A percentile compares a stretch with the other conserved stretches of the same genome.
Conservation (phyloP, 1,139 yeast genomes). For the Suhomyces anneliseae region DNA sequence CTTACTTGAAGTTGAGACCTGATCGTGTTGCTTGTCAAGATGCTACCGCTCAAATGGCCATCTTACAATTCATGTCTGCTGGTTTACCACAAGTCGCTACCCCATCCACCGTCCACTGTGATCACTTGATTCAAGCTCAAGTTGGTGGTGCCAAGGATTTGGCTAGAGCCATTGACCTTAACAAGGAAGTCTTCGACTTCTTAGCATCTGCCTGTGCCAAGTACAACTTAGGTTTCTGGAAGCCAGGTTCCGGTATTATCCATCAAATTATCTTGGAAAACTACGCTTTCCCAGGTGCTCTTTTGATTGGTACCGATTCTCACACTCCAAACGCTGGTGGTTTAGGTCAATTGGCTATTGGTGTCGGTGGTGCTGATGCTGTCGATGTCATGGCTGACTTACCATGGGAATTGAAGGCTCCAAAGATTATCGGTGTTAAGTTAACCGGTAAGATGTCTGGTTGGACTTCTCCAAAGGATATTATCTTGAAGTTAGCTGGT, state of each 20-base stretch:
- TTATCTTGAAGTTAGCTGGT: constrained; percentile 94
- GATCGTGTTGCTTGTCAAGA: constrained; percentile 99
- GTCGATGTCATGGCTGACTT: constrained; percentile 95
- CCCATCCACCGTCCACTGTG: constrained; percentile 98
- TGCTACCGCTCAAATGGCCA: constrained; percentile 99
- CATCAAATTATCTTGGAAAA: constrained; percentile 97
- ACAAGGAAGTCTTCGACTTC: constrained; percentile 97
- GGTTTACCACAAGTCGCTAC: constrained; percentile 93
- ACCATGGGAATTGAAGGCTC: constrained; percentile 99
- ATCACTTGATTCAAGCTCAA: constrained; percentile 98
- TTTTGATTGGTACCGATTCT: constrained; percentile 97
- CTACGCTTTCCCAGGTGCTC: constrained; percentile 97
- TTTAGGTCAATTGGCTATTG: constrained; percentile 96
- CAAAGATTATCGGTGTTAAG: constrained; percentile 95
- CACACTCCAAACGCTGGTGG: constrained; percentile 99
- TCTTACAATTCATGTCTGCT: constrained; percentile 96
- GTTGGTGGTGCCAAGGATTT: constrained; percentile 91
- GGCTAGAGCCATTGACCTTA: constrained; percentile 86
- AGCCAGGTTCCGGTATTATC: constrained; percentile 98
- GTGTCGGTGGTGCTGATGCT: constrained; percentile 99
- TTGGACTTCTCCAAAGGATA: constrained; percentile 99
- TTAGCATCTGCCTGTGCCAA: constrained; percentile 92
- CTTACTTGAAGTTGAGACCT: constrained; percentile 95
- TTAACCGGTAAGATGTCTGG: constrained; percentile 94
- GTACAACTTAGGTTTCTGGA: constrained; percentile 99